Conservation (phyloP, 2,329 filamentous ascomycete species). For the Fusarium sp. region DNA sequence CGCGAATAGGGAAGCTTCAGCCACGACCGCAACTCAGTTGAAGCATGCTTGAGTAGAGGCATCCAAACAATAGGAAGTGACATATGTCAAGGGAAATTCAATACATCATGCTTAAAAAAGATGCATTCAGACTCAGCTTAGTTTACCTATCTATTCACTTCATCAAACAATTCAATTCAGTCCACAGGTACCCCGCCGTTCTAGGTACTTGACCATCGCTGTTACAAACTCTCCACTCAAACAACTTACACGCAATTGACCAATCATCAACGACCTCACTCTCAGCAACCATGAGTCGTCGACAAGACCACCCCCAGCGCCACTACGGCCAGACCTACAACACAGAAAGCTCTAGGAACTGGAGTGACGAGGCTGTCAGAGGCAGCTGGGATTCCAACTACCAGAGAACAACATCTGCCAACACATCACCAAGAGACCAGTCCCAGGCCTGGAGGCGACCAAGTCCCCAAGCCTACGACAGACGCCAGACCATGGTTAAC, state of each 20-base stretch:
- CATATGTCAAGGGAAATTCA: not conserved
- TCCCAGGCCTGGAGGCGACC: slow-evolving; percentile 24
- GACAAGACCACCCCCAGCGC: slow-evolving; percentile 19
- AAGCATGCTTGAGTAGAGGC: slow-evolving; percentile 32
- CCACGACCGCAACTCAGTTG: slow-evolving; percentile 31
- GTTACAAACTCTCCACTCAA: not conserved
- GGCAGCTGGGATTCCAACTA: slow-evolving; percentile 41
- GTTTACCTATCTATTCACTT: not conserved
- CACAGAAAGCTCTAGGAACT: slow-evolving; percentile 40
- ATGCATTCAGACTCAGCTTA: not conserved
- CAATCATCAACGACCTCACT: slow-evolving; percentile 11
- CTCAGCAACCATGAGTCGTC: slow-evolving; percentile 34
- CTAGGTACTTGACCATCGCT: not conserved
- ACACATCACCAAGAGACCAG: slow-evolving; percentile 33
- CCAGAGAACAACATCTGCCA: slow-evolving; percentile 31
- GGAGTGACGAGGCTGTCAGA: slow-evolving; percentile 42
- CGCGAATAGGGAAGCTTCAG: slow-evolving; percentile 38
- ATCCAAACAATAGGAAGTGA: slow-evolving; percentile 14
- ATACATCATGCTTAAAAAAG: slow-evolving; percentile 18
- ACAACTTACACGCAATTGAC: slow-evolving; percentile 20
- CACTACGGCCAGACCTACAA: slow-evolving; percentile 17
- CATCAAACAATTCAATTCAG: not conserved
- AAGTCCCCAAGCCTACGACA: slow-evolving; percentile 28
- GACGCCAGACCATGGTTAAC: slow-evolving; percentile 35
- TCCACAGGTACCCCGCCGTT: not conserved